These are phyloP conservation scores for Mucor velutinosus DNA, from an alignment of 371 early-diverging fungal species.

Conservation along the genomic window DNA sequence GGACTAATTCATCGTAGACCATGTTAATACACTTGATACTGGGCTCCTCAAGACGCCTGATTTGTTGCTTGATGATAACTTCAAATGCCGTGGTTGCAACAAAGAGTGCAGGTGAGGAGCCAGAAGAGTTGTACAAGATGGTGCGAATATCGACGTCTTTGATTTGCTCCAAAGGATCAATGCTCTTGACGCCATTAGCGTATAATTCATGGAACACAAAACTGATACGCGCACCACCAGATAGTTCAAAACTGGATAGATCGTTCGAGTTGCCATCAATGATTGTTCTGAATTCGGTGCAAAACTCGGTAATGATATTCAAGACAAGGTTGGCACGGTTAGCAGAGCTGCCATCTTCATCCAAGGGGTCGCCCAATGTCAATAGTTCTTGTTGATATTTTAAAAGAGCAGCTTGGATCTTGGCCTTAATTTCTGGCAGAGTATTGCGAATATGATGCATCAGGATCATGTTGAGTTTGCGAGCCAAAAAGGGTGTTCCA, in stretches of 20 bases:
- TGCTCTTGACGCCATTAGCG: constrained; percentile 85
- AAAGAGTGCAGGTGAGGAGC: constrained; percentile 95
- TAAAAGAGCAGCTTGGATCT: constrained; percentile 80
- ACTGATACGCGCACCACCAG: constrained; percentile 97
- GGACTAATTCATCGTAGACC: constrained; percentile 95
- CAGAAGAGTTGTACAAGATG: constrained; percentile 97
- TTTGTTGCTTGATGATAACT: constrained; percentile 96
- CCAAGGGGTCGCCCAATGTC: constrained; percentile 90
- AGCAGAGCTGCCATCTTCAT: constrained; percentile 51
- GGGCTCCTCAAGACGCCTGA: constrained; percentile 95
- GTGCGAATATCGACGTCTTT: constrained; percentile 98
- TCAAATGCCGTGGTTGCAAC: constrained; percentile 98
- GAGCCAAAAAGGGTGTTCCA: constrained; percentile 97
- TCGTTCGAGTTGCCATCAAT: constrained; percentile 95
- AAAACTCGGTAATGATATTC: constrained; percentile 96
- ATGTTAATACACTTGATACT: constrained; percentile 91
- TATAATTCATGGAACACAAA: constrained; percentile 99
- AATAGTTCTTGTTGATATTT: constrained; percentile 88
- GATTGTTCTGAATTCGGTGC: constrained; percentile 90
- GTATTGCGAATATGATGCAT: constrained; percentile 98
- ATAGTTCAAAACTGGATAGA: constrained; percentile 89
- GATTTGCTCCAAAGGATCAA: constrained; percentile 97
- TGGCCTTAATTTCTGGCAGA: constrained; percentile 96
- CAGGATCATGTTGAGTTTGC: constrained; percentile 95
- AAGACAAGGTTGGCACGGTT: constrained; percentile 83